Evolutionary conservation across 352 stramenopile species (phyloP).

Genomic region (Globisporangium recalcitrans): DNA sequence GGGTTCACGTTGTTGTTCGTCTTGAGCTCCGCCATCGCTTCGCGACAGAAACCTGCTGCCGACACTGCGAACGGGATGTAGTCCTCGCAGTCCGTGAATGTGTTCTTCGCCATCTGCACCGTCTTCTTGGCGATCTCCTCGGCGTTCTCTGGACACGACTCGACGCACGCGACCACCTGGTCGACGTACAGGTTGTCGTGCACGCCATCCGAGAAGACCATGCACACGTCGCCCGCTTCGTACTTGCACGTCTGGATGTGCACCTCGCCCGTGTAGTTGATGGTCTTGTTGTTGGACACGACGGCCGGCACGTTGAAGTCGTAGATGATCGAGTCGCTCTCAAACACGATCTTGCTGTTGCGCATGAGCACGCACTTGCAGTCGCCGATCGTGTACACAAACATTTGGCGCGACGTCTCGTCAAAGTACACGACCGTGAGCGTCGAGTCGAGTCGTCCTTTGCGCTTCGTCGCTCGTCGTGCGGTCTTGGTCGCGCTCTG

Average conservation of each 20-base stretch:
- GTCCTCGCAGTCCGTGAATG: conserved; percentile 53
- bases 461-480: conserved; percentile 65
- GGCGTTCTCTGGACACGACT: conserved; percentile 36
- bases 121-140: conserved; percentile 77
- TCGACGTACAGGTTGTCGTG: conserved; percentile 87
- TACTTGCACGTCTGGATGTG: conserved; percentile 72
- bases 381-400: conserved; percentile 83
- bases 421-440: conserved; percentile 81
- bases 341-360: conserved; percentile 59
- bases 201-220: conserved; percentile 84
- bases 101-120: conserved; percentile 60
- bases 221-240: conserved; percentile 68
- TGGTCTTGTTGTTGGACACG: conserved; percentile 80
- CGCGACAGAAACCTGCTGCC: conserved; percentile 70
- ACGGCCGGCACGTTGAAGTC: conserved; percentile 88
- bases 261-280: conserved; percentile 73
- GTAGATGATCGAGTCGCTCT: conserved; percentile 88
- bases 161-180: conserved; percentile 64
- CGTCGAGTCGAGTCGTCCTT: conserved; percentile 79
- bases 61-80: conserved; percentile 86
- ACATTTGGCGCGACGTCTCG: conserved; percentile 62
- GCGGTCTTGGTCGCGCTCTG: conserved; percentile 66
- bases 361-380: conserved; percentile 85
- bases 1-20: conserved; percentile 51
- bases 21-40: conserved; percentile 76